These are phyloP conservation scores for Aurantiochytrium sp. DNA, from an alignment of 108 stramenopile genomes.

Conservation along the genomic window DNA sequence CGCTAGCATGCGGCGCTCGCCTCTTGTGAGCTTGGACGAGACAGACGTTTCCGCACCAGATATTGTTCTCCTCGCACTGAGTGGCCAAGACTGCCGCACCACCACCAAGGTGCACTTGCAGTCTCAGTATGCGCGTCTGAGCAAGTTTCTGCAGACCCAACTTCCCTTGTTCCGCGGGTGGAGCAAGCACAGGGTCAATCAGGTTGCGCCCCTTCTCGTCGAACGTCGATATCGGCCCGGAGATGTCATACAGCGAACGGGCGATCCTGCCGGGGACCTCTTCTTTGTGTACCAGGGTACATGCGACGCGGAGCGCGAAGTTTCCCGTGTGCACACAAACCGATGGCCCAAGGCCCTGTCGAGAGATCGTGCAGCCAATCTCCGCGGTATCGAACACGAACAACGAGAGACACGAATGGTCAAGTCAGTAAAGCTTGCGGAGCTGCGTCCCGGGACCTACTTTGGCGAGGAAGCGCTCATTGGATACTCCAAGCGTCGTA, in stretches of 20 bases:
- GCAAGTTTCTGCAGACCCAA: conserved; percentile 8
- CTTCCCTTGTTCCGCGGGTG: neutral
- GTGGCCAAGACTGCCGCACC: neutral
- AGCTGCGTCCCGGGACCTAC: neutral
- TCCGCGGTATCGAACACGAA: neutral
- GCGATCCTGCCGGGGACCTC: neutral
- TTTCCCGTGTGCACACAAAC: neutral
- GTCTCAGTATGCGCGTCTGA: neutral
- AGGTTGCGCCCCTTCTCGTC: neutral
- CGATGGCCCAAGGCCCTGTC: neutral
- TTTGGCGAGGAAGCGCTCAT: neutral
- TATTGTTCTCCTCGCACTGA: neutral
- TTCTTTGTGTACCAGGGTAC: neutral
- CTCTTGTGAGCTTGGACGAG: no score
- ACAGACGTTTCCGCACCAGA: neutral
- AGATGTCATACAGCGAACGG: neutral
- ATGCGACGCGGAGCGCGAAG: neutral
- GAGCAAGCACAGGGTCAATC: conserved; percentile 3
- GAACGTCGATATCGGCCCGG: neutral
- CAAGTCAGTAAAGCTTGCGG: neutral
- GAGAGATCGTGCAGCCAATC: neutral
- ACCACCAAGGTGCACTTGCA: neutral
- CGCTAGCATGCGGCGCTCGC: no score
- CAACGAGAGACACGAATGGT: neutral
- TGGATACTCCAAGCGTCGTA: neutral